phyloP scores from a whole-genome alignment of 192 early-diverging fungal species.

The Glomus cerebriforme region DNA sequence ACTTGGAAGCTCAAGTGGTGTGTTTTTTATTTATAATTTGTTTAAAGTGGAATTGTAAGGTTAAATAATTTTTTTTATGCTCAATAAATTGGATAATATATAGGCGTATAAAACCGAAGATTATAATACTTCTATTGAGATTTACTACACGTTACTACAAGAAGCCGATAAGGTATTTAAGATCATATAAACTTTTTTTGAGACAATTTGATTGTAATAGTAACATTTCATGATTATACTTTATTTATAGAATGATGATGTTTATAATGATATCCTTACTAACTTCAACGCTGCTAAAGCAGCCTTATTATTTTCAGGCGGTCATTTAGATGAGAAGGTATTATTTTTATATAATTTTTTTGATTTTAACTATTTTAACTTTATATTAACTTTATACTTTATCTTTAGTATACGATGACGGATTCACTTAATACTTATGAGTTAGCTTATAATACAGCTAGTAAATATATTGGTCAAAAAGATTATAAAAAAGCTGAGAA shows the following conservation, averaged over 20 bases:
- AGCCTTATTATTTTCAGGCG: slow-evolving; percentile 46
- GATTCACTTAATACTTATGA: slow-evolving; percentile 59
- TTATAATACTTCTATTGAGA: slow-evolving; percentile 47
- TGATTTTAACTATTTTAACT: not conserved
- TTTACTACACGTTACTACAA: slow-evolving; percentile 47
- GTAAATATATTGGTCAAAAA: slow-evolving; percentile 53
- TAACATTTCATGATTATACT: not conserved
- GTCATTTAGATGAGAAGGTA: slow-evolving; percentile 38
- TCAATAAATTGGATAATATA: not conserved
- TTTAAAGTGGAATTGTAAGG: not conserved
- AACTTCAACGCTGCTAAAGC: slow-evolving; percentile 58
- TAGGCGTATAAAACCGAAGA: slow-evolving; percentile 61
- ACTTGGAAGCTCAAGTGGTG: slow-evolving; percentile 73
- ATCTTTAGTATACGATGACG: slow-evolving; percentile 32
- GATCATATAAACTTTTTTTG: not conserved
- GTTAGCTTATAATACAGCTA: slow-evolving; percentile 68
- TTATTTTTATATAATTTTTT: not conserved
- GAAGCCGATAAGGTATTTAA: slow-evolving; percentile 37
- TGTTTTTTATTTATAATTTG: not conserved
- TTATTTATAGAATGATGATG: slow-evolving; percentile 34
- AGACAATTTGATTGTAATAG: not conserved
- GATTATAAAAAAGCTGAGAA: slow-evolving; percentile 55
- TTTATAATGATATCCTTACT: slow-evolving; percentile 53
- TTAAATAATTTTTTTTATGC: not conserved
- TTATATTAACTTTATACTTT: not conserved